Percentiles rank a stretch among this genome's conserved stretches.
These are phyloP conservation scores for Amanita muscaria DNA, from an alignment of 768 basidiomycete species.

Conservation along the genomic window DNA sequence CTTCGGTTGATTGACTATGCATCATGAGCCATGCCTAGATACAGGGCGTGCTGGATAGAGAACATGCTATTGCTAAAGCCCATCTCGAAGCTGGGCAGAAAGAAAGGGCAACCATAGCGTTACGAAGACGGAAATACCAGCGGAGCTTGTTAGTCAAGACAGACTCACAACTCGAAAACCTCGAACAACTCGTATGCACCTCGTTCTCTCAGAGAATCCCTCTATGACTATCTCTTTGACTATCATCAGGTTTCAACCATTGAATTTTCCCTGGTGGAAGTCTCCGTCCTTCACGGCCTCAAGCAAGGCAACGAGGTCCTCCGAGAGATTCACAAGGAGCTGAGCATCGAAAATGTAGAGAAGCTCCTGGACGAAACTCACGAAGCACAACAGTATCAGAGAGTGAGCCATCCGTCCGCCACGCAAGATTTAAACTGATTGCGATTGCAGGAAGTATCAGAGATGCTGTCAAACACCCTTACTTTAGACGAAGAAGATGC, in stretches of 20 bases:
- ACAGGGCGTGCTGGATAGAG: slow-evolving; percentile 76
- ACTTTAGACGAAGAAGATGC: slow-evolving; percentile 89
- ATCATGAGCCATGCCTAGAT: no score
- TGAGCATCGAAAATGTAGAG: slow-evolving; percentile 91
- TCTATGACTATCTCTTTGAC: not conserved
- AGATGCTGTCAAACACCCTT: slow-evolving; percentile 75
- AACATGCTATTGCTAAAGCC: slow-evolving; percentile 81
- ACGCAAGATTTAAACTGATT: not conserved
- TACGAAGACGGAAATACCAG: slow-evolving; percentile 91
- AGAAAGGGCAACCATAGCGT: slow-evolving; percentile 78
- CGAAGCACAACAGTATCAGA: slow-evolving; percentile 89
- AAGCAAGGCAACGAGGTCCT: slow-evolving; percentile 91
- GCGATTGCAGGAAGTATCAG: slow-evolving; percentile 78
- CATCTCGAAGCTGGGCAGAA: slow-evolving; percentile 78
- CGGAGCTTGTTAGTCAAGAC: slow-evolving; percentile 82
- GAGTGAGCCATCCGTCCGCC: slow-evolving; percentile 34
- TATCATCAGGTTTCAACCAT: slow-evolving; percentile 78
- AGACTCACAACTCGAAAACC: slow-evolving; percentile 77
- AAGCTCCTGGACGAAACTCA: slow-evolving; percentile 86
- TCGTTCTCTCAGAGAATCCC: no score
- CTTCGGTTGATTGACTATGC: not conserved
- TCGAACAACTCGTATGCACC: slow-evolving; percentile 85
- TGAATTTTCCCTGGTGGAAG: slow-evolving; percentile 92
- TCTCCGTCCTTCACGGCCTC: slow-evolving; percentile 86
- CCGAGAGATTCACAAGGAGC: slow-evolving; percentile 89